Evolutionary conservation across 257 asterid species (phyloP).

Genomic region (Fraxinus quadrangulata): DNA sequence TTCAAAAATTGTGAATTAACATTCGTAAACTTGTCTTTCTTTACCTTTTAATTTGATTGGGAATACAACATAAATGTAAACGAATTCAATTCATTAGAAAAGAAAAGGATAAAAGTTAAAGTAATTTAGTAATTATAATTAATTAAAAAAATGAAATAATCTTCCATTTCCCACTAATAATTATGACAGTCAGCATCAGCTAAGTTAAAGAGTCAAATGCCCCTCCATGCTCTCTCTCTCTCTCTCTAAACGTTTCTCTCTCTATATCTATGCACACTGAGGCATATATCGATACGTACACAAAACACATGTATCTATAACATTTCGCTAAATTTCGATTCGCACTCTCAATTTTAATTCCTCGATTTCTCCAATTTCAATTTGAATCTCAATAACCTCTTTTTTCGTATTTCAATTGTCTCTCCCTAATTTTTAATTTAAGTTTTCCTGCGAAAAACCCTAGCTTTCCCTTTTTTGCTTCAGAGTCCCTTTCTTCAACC

Average conservation of each 20-base stretch:
- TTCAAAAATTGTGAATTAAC: neutral
- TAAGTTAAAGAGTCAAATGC: constrained; percentile 31
- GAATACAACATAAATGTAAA: neutral
- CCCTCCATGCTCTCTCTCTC: constrained; percentile 29
- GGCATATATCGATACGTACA: constrained; percentile 57
- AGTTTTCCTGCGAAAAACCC: constrained; percentile 48
- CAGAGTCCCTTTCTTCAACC: constrained; percentile 24
- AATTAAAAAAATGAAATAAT: too few species aligned
- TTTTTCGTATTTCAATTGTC: constrained; percentile 17
- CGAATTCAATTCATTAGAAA: neutral
- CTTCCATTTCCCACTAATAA: too few species aligned
- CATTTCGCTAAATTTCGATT: constrained; percentile 44
- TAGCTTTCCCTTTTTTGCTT: constrained; percentile 36
- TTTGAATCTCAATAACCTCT: constrained; percentile 28
- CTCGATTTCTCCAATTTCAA: constrained; percentile 29
- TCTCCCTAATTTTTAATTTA: constrained; percentile 30
- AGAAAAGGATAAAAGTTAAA: neutral
- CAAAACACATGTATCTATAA: constrained; percentile 39
- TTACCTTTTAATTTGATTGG: neutral
- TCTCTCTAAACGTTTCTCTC: constrained; percentile 47
- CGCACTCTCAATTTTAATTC: constrained; percentile 47
- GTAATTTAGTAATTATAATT: too few species aligned
- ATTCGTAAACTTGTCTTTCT: neutral
- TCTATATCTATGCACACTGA: constrained; percentile 36
- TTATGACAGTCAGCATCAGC: constrained; percentile 28